Conservation (phyloP, 176 grass and related monocot species). For the Chrysopogon serrulatus region DNA sequence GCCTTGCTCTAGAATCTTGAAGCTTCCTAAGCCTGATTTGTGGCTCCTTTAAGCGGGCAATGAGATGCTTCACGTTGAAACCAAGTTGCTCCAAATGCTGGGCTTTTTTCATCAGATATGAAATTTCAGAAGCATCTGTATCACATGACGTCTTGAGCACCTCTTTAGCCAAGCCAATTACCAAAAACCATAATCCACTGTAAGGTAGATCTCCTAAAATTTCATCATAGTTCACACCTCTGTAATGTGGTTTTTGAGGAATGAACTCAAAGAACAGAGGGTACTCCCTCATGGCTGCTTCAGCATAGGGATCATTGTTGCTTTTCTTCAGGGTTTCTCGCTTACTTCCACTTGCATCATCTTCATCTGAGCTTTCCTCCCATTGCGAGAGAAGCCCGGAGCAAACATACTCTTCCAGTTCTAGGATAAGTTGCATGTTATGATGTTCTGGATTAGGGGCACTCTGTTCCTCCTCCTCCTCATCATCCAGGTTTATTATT, state of each 20-base stretch:
- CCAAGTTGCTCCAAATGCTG: conserved; percentile 34
- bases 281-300: conserved; percentile 47
- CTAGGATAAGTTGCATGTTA: conserved; percentile 38
- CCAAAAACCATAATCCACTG: conserved; percentile 46
- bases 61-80: conserved; percentile 54
- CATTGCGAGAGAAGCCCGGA: conserved; percentile 48
- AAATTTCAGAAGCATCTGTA: conserved; percentile 31
- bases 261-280: conserved; percentile 55
- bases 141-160: conserved; percentile 52
- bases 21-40: conserved; percentile 38
- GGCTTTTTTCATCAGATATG: conserved; percentile 38
- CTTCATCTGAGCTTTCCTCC: conserved; percentile 45
- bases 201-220: conserved; percentile 33
- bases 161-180: conserved; percentile 44
- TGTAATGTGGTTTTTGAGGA: conserved; percentile 67
- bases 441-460: conserved; percentile 12
- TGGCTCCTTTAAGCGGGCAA: conserved; percentile 62
- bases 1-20: conserved; percentile 35
- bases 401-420: conserved; percentile 52
- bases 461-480: neutral
- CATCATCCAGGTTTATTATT: conserved; percentile 40
- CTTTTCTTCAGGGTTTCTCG: neutral
- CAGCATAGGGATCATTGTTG: conserved; percentile 37
- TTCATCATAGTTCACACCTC: conserved; percentile 26
- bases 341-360: conserved; percentile 28